Percentiles rank a stretch among this genome's conserved stretches.
Conservation (phyloP, 805 yeast species). For the Cyberlindnera sargentensis region DNA sequence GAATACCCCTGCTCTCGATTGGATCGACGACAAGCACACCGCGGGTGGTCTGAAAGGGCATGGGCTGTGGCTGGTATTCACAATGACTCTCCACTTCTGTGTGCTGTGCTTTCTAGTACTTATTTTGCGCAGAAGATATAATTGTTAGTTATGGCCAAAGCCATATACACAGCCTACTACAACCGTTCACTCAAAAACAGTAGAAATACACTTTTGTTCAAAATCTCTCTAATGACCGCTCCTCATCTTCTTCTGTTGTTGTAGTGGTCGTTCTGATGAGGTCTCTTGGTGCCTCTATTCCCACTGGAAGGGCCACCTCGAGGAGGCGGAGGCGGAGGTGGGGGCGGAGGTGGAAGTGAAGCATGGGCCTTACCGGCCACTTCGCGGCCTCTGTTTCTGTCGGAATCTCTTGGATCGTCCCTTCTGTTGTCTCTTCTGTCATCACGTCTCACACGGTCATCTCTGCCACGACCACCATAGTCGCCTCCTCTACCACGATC, state of each 20-base stretch:
- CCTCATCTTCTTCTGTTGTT: background rate
- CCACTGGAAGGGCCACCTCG: background rate
- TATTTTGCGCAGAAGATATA: too few species aligned
- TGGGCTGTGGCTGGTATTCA: too few species aligned
- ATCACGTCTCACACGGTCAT: background rate
- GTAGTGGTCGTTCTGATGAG: background rate
- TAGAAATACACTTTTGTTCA: too few species aligned
- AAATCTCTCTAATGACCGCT: too few species aligned
- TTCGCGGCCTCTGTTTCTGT: background rate
- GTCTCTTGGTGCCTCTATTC: background rate
- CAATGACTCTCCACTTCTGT: too few species aligned
- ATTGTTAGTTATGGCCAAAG: too few species aligned
- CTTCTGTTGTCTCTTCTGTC: background rate
- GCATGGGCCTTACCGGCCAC: background rate
- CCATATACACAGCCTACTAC: too few species aligned
- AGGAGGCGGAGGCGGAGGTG: slow-evolving; percentile 13
- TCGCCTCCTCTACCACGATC: background rate
- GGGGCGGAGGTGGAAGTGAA: slow-evolving; percentile 6
- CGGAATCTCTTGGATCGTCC: background rate
- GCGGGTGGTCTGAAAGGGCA: slow-evolving; percentile 10
- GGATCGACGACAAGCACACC: slow-evolving; percentile 23
- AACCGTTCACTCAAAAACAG: too few species aligned
- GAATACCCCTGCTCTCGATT: slow-evolving; percentile 14
- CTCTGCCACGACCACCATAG: background rate
- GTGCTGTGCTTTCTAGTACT: too few species aligned